Base-by-base conservation (phyloP, 495 filamentous ascomycete genomes). In the Penicillium verhagenii region DNA sequence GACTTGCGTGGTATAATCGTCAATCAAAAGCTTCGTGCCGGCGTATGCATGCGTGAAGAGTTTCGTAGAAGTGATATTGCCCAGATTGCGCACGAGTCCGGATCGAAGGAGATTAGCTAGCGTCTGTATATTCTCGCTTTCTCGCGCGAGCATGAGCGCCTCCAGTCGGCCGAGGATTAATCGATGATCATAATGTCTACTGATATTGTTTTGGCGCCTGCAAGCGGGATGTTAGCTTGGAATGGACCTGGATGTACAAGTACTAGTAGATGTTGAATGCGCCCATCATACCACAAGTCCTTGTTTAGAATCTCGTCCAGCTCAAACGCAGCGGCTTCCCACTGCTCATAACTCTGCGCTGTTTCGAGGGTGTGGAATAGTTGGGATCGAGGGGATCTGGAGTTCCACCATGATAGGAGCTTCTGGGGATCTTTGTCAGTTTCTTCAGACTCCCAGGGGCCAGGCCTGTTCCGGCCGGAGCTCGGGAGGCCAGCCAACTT, bases 11-110 rank as follows among this genome's bases (percentile, higher is more conserved):
- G 96, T 86, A 57, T 97, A 97, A 65, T 96, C 88, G 60, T 96
- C 91, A 53, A 97, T 93, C 21, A 95, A 69, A 20, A 86, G 79
- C 68, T 97, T 97, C 3, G 92, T 96, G 11, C 93, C 93, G 2
- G 88, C 86, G 64, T 96, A 95, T 11, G 89, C 86, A 47, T 87
- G 80, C 55, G 91, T 92, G 72, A 89, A 97, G 2, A 97, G 72
- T 54, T 86, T 86, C n/a, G 89, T 83, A 2, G 85, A 79, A 1
- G 90, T 89, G 53, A 97, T 96, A 61, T 96, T 94, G 29, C 91
- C 92, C 8, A 96, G 77, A 60, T 96, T 97, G 23, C 93, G 85
- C 39, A 97, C 88, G 5, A 96, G 81, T 6, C 93, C 92, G 6
- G 88, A 91, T 6, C 91, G 88, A 24, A 96, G 80, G 5, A 95